These are phyloP conservation scores for Chlamydomonas sphaeroides DNA, from an alignment of 139 green algal species.

Conservation along the genomic window DNA sequence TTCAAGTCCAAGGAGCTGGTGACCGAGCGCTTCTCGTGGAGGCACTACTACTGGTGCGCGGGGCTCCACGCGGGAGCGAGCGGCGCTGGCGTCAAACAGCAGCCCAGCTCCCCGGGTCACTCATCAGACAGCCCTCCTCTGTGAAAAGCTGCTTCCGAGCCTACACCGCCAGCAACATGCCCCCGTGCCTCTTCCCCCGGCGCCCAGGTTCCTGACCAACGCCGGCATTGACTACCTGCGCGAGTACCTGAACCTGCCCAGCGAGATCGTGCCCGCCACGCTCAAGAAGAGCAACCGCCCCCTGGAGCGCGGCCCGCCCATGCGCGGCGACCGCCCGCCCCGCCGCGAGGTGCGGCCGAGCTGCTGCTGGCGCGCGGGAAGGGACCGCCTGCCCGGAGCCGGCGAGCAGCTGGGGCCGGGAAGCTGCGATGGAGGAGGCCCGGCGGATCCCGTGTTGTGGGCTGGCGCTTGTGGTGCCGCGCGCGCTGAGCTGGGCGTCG, in stretches of 20 bases:
- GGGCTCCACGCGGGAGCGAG: neutral
- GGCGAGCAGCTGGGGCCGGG: too few relatives aligned
- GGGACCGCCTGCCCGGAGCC: too few relatives aligned
- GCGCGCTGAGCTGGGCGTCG: too few relatives aligned
- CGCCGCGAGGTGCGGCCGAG: constrained; percentile 40
- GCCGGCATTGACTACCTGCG: constrained; percentile 98
- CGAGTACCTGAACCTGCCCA: constrained; percentile 97
- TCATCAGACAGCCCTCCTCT: neutral
- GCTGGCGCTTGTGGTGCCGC: too few relatives aligned
- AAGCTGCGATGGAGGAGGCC: neutral
- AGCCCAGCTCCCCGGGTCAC: too few relatives aligned
- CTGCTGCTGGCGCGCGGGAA: neutral
- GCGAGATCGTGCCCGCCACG: constrained; percentile 93
- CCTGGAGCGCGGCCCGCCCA: constrained; percentile 56
- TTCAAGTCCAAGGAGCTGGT: constrained; percentile 97
- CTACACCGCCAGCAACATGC: too few relatives aligned
- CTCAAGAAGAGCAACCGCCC: constrained; percentile 94
- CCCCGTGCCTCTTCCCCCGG: too few relatives aligned
- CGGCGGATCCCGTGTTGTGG: too few relatives aligned
- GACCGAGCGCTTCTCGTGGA: constrained; percentile 97
- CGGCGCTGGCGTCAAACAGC: too few relatives aligned
- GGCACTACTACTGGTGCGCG: constrained; percentile 98
- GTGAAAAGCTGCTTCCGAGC: too few relatives aligned
- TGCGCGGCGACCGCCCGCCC: constrained; percentile 54
- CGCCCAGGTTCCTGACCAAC: constrained; percentile 94